A percentile compares a stretch with the other conserved stretches of the same genome.
Evolutionary conservation across 164 flowering plant genomes (phyloP).

Genomic region (Chloranthus sessilifolius): DNA sequence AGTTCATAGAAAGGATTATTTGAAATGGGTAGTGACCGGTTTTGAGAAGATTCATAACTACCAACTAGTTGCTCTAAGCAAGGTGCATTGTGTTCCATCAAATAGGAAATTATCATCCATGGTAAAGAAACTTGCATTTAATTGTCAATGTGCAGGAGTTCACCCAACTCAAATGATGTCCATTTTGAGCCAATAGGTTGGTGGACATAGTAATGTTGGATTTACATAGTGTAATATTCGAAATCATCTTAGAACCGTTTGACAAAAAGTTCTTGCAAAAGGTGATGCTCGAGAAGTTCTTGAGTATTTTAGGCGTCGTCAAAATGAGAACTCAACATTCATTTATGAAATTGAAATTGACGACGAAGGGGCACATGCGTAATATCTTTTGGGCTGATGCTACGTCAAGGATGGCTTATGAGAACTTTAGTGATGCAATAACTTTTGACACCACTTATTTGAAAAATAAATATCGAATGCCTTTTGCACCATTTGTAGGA

Average conservation of each 20-base stretch:
- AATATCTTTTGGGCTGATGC: slow-evolving; percentile 84
- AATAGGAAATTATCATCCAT: background rate
- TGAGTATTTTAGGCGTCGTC: background rate
- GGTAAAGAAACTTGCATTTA: background rate
- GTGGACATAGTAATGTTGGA: background rate
- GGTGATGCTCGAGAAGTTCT: background rate
- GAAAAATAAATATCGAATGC: slow-evolving; percentile 67
- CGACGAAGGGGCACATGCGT: slow-evolving; percentile 46
- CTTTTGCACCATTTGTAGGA: slow-evolving; percentile 80
- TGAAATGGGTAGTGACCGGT: background rate
- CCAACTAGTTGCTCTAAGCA: background rate
- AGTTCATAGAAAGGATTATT: too few relatives aligned
- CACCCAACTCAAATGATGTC: background rate
- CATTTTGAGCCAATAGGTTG: background rate
- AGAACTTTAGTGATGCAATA: slow-evolving; percentile 75
- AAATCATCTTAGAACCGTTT: background rate
- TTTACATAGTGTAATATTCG: background rate
- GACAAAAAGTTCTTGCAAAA: background rate
- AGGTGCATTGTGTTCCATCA: background rate
- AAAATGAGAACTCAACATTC: slow-evolving; percentile 37
- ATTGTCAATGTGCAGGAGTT: background rate
- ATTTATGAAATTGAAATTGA: slow-evolving; percentile 68
- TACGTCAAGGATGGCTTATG: slow-evolving; percentile 50
- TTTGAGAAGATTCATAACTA: background rate
- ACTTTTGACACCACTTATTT: slow-evolving; percentile 78